Evolutionary conservation across 192 early-diverging fungal species (phyloP).

Genomic region (Entomortierella beljakovae): DNA sequence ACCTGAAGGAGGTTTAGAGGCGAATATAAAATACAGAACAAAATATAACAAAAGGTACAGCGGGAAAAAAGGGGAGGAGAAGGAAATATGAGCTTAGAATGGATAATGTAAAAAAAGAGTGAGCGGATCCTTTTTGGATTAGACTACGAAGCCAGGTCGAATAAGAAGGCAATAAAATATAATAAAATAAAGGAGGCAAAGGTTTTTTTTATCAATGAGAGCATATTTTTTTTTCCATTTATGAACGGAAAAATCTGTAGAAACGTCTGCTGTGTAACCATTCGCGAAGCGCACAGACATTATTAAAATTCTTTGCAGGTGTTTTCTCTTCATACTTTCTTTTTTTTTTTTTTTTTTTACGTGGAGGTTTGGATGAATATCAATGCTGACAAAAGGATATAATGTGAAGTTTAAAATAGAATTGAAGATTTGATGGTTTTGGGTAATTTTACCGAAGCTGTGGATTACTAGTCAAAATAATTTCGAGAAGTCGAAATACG

Average conservation of each 20-base stretch:
- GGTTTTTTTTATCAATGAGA: too few relatives aligned
- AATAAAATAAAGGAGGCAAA: background rate
- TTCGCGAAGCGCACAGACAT: background rate
- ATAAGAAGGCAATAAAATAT: background rate
- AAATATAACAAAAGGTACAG: too few relatives aligned
- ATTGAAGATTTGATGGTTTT: too few relatives aligned
- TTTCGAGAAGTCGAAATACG: too few relatives aligned
- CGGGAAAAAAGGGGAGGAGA: background rate
- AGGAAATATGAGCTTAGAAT: background rate
- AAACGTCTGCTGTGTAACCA: too few relatives aligned
- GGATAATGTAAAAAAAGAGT: background rate
- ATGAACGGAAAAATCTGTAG: too few relatives aligned
- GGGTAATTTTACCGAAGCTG: too few relatives aligned
- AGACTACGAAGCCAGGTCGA: background rate
- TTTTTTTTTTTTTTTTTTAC: background rate
- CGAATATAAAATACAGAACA: background rate
- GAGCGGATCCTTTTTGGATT: background rate
- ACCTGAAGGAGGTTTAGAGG: background rate
- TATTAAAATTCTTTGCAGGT: background rate
- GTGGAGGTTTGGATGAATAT: too few relatives aligned
- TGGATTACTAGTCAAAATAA: too few relatives aligned
- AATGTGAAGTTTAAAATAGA: too few relatives aligned
- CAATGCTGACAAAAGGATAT: too few relatives aligned
- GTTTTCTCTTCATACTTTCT: background rate
- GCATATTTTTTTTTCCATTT: too few relatives aligned